Conservation (phyloP, 2,329 filamentous ascomycete species). For the Aspergillus sojae region DNA sequence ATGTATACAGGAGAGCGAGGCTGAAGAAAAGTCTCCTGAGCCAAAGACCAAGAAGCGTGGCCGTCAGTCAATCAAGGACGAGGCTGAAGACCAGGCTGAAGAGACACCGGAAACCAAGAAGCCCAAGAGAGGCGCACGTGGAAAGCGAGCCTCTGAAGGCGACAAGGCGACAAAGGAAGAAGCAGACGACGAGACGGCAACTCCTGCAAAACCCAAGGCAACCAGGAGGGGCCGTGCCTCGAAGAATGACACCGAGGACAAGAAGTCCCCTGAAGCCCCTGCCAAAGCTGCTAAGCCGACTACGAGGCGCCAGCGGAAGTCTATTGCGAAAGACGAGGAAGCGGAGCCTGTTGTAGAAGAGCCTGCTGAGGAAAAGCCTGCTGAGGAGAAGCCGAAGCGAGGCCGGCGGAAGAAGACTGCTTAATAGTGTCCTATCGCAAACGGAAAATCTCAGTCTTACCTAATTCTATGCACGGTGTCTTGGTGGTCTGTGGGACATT, state of each 20-base stretch:
- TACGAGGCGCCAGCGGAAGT: constrained; percentile 19
- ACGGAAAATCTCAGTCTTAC: background rate
- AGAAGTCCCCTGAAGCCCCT: constrained; percentile 5
- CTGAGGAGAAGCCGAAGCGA: constrained; percentile 27
- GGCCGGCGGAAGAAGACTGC: constrained; percentile 25
- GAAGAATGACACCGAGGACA: constrained; percentile 17
- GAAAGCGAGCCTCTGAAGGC: constrained; percentile 16
- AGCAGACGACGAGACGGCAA: constrained; percentile 11
- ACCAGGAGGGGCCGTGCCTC: constrained; percentile 25
- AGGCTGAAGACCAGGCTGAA: constrained; percentile 16
- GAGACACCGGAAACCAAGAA: constrained; percentile 23
- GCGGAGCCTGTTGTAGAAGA: constrained; percentile 22
- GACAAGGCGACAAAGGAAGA: constrained; percentile 6
- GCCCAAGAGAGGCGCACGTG: constrained; percentile 12
- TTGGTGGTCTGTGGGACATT: background rate
- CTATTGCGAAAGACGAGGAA: constrained; percentile 16
- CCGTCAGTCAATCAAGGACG: constrained; percentile 16
- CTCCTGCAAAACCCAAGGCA: constrained; percentile 20
- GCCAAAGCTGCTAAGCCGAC: constrained; percentile 16
- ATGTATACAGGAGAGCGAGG: constrained; percentile 14
- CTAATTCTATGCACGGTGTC: background rate
- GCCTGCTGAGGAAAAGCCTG: constrained; percentile 10
- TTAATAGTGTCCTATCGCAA: background rate
- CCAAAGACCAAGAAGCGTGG: constrained; percentile 23
- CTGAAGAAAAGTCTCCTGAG: constrained; percentile 16